Base-by-base conservation (phyloP, 176 grass and related monocot genomes). In the Dendrocalamus sinicus region DNA sequence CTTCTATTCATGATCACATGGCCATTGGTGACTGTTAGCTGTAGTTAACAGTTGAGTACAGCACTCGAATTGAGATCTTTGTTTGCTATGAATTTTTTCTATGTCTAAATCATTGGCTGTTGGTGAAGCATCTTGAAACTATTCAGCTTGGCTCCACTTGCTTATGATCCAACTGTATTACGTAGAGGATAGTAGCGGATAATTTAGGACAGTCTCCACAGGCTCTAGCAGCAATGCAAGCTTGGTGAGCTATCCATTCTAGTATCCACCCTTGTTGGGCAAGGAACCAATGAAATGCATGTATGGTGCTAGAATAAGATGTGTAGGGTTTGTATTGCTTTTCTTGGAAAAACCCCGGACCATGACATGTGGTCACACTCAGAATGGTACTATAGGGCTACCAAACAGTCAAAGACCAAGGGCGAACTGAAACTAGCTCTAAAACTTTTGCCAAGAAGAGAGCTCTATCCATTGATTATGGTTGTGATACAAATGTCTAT, bases 241-340 rank as follows among this genome's bases (percentile, higher is more conserved):
- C 39, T 67, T 57, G 40, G 4, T 59, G 37, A 40, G 16, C 40
- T 45, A 24, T 28, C 37, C 47, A 82, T 90, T 82, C 78, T 76
- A 60, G 23, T 77, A 46, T 57, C 30, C n/a, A 73, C 58, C 35
- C 6, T 67, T 66, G 24, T 26, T 67, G 12, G 20, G 19, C 53
- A 46, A 54, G 19, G 15, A 76, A 60, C 41, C 53, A 80, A 71
- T 54, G 43, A 52, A 60, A 64, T 91, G 20, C 72, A 39, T 61
- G 62, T 59, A 61, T 72, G 15, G 6, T 81, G 43, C 71, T 70
- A 77, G 52, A 88, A 77, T 77, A 66, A 75, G 61, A 60, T 70
- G 44, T 17, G 44, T 43, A 54, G 35, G 30, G 5, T 71, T n/a
- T 70, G 45, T 44, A 45, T 32, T 17, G 54, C 19, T 66, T 20